These are phyloP conservation scores for Scedosporium minutisporum DNA, from an alignment of 2,329 filamentous ascomycete genomes.

Conservation along the genomic window DNA sequence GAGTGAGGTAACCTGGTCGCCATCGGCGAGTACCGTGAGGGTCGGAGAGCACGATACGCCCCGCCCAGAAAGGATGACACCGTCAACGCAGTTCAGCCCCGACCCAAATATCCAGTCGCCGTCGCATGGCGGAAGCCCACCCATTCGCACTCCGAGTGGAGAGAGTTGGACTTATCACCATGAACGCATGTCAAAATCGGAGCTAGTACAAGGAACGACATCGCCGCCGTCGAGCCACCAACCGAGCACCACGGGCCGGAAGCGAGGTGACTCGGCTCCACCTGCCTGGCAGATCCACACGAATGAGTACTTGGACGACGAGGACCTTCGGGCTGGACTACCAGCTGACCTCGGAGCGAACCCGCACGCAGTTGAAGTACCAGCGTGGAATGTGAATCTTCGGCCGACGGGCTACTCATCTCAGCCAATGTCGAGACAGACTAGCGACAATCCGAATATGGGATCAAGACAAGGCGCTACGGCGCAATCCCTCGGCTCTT, in stretches of 20 bases:
- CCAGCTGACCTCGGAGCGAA: slow-evolving; percentile 9
- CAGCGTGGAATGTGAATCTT: slow-evolving; percentile 13
- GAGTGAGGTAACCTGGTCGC: not conserved
- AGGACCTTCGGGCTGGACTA: slow-evolving; percentile 3
- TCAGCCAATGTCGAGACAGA: slow-evolving; percentile 39
- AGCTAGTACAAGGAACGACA: slow-evolving; percentile 11
- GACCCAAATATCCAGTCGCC: not conserved
- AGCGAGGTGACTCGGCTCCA: not conserved
- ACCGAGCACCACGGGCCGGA: not conserved
- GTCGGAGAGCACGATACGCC: not conserved
- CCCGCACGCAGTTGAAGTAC: slow-evolving; percentile 12
- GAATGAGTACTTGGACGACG: not conserved
- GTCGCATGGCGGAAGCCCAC: not conserved
- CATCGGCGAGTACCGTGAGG: not conserved
- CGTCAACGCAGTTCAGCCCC: not conserved
- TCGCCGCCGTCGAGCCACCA: slow-evolving; percentile 14
- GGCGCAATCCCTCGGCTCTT: slow-evolving; percentile 5
- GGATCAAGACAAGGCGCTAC: not conserved
- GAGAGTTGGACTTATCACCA: slow-evolving; percentile 1
- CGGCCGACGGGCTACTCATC: slow-evolving; percentile 33
- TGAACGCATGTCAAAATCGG: slow-evolving; percentile 2
- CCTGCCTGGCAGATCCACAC: slow-evolving; percentile 13
- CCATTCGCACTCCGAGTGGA: not conserved
- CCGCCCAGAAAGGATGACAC: not conserved
- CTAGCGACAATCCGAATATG: slow-evolving; percentile 20